Base-by-base conservation (phyloP, 2,329 filamentous ascomycete genomes). In the Monosporascus ibericus region DNA sequence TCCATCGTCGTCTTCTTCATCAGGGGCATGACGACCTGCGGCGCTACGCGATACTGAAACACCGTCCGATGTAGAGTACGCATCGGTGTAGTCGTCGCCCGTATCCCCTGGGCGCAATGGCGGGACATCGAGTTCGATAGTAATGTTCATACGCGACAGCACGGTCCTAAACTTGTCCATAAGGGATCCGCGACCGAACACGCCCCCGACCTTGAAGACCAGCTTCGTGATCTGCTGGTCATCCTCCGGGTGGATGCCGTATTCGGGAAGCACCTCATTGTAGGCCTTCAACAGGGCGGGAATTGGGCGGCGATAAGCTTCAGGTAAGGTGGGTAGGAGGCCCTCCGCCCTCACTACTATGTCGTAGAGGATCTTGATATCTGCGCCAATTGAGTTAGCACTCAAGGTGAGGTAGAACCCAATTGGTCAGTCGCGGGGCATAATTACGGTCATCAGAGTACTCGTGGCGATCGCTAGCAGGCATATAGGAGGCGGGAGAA, bases 201-300 rank as follows among this genome's bases (percentile, higher is more conserved):
- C 78, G 55, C 84, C 84, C 49, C 88, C 87, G 65, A 96, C 83
- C 62, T 86, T 86, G 67, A 94, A 89, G 52, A 96, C 72, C 62
- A 95, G 85, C 57, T 86, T 82, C 58, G 90, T 84, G 63, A 91
- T 86, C 60, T 87, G 82, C 60, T 85, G 84, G 63, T 92, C 88
- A 59, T 87, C 78, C 61, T 88, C 84, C n/a, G 83, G 78, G 54
- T 89, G 79, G 58, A 90, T 74, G 51, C 84, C 86, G 72, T 88
- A 75, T 58, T 83, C 75, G 5, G 81, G 81, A n/a, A 95, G 79
- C 42, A 92, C 78, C 52, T 82, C 77, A 64, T 94, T 87, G 66
- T 95, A 95, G 30, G 90, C 89, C 50, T 80, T 78, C 70, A 95
- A 95, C 18, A 96, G 79, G 9, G 90, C 89, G 64, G 85, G 84